phyloP scores from a whole-genome alignment of 2,329 filamentous ascomycete genomes.

The Reticulascus tulasneorum region DNA sequence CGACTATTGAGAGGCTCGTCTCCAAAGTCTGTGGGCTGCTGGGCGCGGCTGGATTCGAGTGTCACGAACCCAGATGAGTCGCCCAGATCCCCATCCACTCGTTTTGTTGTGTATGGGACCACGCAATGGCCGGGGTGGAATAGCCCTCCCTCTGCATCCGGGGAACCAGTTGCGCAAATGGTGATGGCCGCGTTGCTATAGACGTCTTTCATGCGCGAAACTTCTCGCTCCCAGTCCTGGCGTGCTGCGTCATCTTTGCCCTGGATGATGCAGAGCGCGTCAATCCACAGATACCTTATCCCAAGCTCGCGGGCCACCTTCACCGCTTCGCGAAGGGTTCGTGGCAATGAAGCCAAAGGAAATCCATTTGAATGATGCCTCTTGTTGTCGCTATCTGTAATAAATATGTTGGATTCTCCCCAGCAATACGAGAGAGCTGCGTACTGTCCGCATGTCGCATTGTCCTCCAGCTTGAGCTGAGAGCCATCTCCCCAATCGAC shows the following conservation, averaged over 20 bases:
- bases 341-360: not conserved
- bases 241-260: too few relatives aligned
- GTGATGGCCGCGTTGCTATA: constrained; percentile 12
- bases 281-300: constrained; percentile 15
- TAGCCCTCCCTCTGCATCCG: too few relatives aligned
- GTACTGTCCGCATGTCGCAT: constrained; percentile 5
- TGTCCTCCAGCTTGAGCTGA: constrained; percentile 1
- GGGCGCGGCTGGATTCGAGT: too few relatives aligned
- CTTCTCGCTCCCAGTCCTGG: constrained; percentile 8
- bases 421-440: constrained; percentile 17
- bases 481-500: not conserved
- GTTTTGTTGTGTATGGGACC: too few relatives aligned
- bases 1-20: too few relatives aligned
- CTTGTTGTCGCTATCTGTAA: too few relatives aligned
- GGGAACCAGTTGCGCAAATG: too few relatives aligned
- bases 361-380: too few relatives aligned
- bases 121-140: too few relatives aligned
- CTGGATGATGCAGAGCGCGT: constrained; percentile 16
- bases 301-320: constrained; percentile 4
- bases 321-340: constrained; percentile 11
- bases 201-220: constrained; percentile 9
- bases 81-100: too few relatives aligned
- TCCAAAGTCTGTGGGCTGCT: too few relatives aligned
- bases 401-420: constrained; percentile 6
- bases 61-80: too few relatives aligned